Evolutionary conservation across 768 basidiomycete genomes (phyloP).

Genomic region (Cystoderma amianthinum): DNA sequence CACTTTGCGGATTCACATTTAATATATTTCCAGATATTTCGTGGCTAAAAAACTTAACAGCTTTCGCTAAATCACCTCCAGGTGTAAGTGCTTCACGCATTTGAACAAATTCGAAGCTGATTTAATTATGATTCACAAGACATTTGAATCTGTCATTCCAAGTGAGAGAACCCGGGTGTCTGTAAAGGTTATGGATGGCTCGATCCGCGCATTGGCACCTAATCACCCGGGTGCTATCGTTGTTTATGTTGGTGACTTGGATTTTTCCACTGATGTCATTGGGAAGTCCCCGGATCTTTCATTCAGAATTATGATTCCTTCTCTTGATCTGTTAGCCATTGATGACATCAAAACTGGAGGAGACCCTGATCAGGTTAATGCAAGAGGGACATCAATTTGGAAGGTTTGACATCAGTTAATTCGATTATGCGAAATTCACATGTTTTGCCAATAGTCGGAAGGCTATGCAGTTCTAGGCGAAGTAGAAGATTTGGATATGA

Average conservation of each 20-base stretch:
- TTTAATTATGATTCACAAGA: constrained; percentile 28
- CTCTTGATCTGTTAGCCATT: constrained; percentile 39
- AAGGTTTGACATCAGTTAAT: constrained; percentile 39
- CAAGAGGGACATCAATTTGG: constrained; percentile 47
- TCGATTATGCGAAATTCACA: not conserved
- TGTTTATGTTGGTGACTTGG: constrained; percentile 53
- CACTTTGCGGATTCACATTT: constrained; percentile 57
- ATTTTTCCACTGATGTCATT: constrained; percentile 68
- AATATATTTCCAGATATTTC: constrained; percentile 53
- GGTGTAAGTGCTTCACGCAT: constrained; percentile 60
- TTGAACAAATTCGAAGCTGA: not conserved
- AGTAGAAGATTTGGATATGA: constrained; percentile 40
- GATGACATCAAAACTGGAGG: constrained; percentile 18
- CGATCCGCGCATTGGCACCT: constrained; percentile 53
- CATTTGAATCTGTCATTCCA: constrained; percentile 90
- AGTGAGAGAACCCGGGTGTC: constrained; percentile 74
- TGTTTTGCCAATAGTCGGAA: constrained; percentile 29
- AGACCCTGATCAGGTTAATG: not conserved
- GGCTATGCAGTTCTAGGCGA: constrained; percentile 70
- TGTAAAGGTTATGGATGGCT: constrained; percentile 61
- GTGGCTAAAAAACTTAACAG: constrained; percentile 55
- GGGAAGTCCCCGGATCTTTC: constrained; percentile 55
- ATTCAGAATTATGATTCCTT: constrained; percentile 40
- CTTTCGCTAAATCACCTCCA: constrained; percentile 77
- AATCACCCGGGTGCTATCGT: constrained; percentile 61